These are phyloP conservation scores for Claviceps paspali DNA, from an alignment of 2,329 filamentous ascomycete species.

Conservation along the genomic window DNA sequence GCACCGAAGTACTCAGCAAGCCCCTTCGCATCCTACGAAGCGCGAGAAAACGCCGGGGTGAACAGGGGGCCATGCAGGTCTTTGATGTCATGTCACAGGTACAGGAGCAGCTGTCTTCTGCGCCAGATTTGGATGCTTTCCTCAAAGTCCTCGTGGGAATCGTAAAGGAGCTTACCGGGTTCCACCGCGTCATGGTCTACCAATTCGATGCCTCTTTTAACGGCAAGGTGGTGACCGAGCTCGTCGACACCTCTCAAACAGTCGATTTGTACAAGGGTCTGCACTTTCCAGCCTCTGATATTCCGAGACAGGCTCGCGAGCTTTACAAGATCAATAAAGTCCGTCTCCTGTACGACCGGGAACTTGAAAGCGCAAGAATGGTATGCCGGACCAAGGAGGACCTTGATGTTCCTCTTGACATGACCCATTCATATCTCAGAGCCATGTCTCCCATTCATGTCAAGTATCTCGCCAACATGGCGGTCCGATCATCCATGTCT, in stretches of 20 bases:
- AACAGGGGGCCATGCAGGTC: slow-evolving; percentile 74
- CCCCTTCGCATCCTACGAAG: slow-evolving; percentile 64
- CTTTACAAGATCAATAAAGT: slow-evolving; percentile 85
- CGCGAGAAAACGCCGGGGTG: slow-evolving; percentile 58
- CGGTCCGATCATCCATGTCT: slow-evolving; percentile 85
- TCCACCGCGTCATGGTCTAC: slow-evolving; percentile 86
- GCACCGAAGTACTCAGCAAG: slow-evolving; percentile 59
- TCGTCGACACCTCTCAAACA: slow-evolving; percentile 66
- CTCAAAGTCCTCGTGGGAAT: slow-evolving; percentile 73
- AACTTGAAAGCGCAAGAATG: slow-evolving; percentile 62
- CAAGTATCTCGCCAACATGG: slow-evolving; percentile 81
- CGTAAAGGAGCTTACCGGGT: slow-evolving; percentile 78
- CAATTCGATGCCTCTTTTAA: slow-evolving; percentile 77
- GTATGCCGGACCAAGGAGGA: slow-evolving; percentile 66
- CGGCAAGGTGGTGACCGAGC: slow-evolving; percentile 72
- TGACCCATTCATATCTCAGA: slow-evolving; percentile 71
- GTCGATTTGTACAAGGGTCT: slow-evolving; percentile 76
- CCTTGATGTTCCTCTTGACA: slow-evolving; percentile 59
- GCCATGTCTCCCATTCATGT: slow-evolving; percentile 85
- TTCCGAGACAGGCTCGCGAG: slow-evolving; percentile 72
- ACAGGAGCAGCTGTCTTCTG: slow-evolving; percentile 68
- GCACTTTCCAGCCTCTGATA: slow-evolving; percentile 79
- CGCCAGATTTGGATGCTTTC: slow-evolving; percentile 54
- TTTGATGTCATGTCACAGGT: slow-evolving; percentile 89
- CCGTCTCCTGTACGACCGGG: slow-evolving; percentile 71